Conservation (phyloP, 2,329 filamentous ascomycete genomes). For the Erysiphe pulchra region DNA sequence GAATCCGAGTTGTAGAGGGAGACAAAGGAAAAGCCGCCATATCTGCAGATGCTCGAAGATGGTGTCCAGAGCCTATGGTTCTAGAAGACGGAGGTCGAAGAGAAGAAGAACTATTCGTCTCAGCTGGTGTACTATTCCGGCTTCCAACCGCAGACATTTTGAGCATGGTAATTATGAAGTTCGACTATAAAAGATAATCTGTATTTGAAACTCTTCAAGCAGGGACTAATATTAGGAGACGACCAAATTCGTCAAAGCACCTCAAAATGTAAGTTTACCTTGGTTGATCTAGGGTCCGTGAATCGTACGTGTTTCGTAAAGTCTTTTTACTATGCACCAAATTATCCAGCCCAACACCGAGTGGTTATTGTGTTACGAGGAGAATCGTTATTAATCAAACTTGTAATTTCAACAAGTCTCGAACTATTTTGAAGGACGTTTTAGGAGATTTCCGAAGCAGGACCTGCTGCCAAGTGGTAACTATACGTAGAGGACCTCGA, state of each 20-base stretch:
- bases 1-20: constrained; percentile 52
- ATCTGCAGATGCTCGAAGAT: constrained; percentile 84
- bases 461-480: constrained; percentile 2
- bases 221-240: constrained; percentile 8
- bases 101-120: constrained; percentile 53
- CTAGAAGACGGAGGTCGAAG: constrained; percentile 64
- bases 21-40: constrained; percentile 59
- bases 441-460: constrained; percentile 3
- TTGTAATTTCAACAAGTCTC: too few species aligned
- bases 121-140: constrained; percentile 77
- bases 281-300: constrained; percentile 15
- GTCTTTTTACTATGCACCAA: constrained; percentile 5
- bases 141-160: constrained; percentile 52
- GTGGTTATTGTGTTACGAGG: too few species aligned
- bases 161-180: constrained; percentile 17
- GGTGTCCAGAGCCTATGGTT: constrained; percentile 51
- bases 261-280: constrained; percentile 1
- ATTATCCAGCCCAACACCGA: too few species aligned
- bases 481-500: neutral
- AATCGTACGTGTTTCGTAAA: constrained; percentile 16
- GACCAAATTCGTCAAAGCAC: constrained; percentile 4
- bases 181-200: constrained; percentile 6
- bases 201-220: neutral
- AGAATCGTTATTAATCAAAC: too few species aligned
- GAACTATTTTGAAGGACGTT: neutral